Evolutionary conservation across 345 rosid genomes (phyloP).

Genomic region (Tarenaya hassleriana): DNA sequence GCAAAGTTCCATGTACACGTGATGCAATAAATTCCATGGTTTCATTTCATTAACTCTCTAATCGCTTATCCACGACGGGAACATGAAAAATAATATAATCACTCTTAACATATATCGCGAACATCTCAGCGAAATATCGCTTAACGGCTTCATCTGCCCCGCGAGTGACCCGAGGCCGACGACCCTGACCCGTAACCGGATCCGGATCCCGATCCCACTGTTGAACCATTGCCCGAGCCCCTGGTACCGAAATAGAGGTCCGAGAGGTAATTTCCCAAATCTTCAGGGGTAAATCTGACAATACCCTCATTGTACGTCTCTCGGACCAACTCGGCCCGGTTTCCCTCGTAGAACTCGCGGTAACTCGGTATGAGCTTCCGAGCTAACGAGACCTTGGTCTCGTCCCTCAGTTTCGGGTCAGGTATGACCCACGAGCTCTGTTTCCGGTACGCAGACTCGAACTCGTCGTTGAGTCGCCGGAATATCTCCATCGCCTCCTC

Average conservation of each 20-base stretch:
- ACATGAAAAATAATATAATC: too few species aligned
- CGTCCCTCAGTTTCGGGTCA: conserved; percentile 57
- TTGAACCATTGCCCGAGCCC: conserved; percentile 26
- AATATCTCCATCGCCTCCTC: conserved; percentile 34
- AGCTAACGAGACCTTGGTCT: conserved; percentile 49
- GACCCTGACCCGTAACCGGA: conserved; percentile 27
- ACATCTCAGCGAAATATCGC: conserved; percentile 3
- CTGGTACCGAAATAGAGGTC: conserved; percentile 38
- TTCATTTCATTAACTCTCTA: too few species aligned
- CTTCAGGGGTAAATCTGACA: conserved; percentile 68
- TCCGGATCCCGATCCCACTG: conserved; percentile 28
- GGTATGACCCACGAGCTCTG: conserved; percentile 63
- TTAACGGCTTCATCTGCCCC: conserved; percentile 23
- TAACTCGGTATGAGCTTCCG: conserved; percentile 41
- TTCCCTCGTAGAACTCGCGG: conserved; percentile 39
- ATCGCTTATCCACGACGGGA: too few species aligned
- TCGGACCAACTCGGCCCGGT: conserved; percentile 32
- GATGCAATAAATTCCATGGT: too few species aligned
- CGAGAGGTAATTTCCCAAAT: conserved; percentile 50
- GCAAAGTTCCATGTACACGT: too few species aligned
- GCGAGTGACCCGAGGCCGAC: conserved; percentile 16
- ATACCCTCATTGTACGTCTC: conserved; percentile 15
- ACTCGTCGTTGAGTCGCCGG: conserved; percentile 47
- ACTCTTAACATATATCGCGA: too few species aligned
- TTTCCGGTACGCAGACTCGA: conserved; percentile 51